A percentile compares a stretch with the other conserved stretches of the same genome.
Evolutionary conservation across 169 alveolate species (phyloP).

Genomic region (Perkinsus marinus): DNA sequence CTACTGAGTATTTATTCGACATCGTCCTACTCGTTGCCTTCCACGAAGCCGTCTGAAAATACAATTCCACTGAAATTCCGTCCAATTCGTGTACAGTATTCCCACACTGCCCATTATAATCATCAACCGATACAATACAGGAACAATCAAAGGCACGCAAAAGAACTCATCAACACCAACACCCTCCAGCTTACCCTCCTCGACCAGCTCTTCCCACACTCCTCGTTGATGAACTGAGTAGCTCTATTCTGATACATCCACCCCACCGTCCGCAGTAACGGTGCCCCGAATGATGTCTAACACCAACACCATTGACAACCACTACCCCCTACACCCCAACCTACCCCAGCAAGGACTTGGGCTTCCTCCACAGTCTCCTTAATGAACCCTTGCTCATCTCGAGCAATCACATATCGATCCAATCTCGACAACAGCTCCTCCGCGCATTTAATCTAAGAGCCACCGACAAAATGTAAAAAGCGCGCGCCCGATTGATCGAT

Average conservation of each 20-base stretch:
- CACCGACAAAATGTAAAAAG: no score
- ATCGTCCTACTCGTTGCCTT: conserved; percentile 24
- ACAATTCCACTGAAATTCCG: no score
- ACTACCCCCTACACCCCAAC: background rate
- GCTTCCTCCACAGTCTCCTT: background rate
- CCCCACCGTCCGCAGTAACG: conserved; percentile 29
- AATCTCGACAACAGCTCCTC: background rate
- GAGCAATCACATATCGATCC: background rate
- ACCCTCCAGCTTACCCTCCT: conserved; percentile 15
- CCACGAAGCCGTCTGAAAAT: conserved; percentile 20
- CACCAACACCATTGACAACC: background rate
- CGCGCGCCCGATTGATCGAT: background rate
- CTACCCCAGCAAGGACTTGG: background rate
- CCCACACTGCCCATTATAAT: no score
- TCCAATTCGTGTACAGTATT: no score
- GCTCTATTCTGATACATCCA: conserved; percentile 31
- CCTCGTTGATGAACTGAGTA: conserved; percentile 11
- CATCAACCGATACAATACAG: no score
- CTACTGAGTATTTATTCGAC: background rate
- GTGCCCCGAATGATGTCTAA: conserved; percentile 19
- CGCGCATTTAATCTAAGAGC: background rate
- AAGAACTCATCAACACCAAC: no score
- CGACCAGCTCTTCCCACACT: background rate
- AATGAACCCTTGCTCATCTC: conserved; percentile 12
- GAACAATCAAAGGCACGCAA: conserved; percentile 10